Conservation (phyloP, 371 early-diverging fungal species). For the Sporodiniella umbellata region DNA sequence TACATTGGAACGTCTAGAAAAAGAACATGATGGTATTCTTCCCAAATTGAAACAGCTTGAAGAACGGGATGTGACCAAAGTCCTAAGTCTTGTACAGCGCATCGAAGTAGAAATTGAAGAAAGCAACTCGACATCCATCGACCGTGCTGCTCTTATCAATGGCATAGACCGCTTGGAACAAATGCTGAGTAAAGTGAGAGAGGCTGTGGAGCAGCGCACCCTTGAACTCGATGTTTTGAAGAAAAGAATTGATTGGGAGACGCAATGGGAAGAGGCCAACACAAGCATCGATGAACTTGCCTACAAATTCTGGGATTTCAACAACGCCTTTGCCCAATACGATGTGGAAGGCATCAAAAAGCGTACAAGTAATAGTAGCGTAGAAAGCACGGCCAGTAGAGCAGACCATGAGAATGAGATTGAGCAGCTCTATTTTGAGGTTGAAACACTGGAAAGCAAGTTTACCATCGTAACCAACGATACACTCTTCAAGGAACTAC, state of each 20-base stretch:
- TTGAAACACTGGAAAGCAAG: neutral
- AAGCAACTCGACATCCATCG: conserved; percentile 33
- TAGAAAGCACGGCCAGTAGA: neutral
- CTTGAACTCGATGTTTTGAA: conserved; percentile 17
- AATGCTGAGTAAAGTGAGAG: conserved; percentile 14
- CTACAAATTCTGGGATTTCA: conserved; percentile 35
- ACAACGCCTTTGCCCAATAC: conserved; percentile 30
- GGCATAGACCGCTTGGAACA: conserved; percentile 32
- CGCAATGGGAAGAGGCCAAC: conserved; percentile 13
- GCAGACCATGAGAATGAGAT: neutral
- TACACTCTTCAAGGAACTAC: conserved; percentile 5
- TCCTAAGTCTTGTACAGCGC: conserved; percentile 20
- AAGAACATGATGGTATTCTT: conserved; percentile 26
- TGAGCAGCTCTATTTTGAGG: neutral
- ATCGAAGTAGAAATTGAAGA: conserved; percentile 40
- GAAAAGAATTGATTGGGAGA: conserved; percentile 22
- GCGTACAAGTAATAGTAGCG: conserved; percentile 1
- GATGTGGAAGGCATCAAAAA: conserved; percentile 20
- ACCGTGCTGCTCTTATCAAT: conserved; percentile 27
- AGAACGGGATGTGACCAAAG: conserved; percentile 22
- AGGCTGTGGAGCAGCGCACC: conserved; percentile 13
- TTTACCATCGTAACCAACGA: conserved; percentile 12
- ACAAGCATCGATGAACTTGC: conserved; percentile 13
- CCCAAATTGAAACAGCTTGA: conserved; percentile 27
- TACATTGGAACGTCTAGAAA: conserved; percentile 24